Conservation (phyloP, 2,329 filamentous ascomycete species). For the Emmonsiellopsis sp. region DNA sequence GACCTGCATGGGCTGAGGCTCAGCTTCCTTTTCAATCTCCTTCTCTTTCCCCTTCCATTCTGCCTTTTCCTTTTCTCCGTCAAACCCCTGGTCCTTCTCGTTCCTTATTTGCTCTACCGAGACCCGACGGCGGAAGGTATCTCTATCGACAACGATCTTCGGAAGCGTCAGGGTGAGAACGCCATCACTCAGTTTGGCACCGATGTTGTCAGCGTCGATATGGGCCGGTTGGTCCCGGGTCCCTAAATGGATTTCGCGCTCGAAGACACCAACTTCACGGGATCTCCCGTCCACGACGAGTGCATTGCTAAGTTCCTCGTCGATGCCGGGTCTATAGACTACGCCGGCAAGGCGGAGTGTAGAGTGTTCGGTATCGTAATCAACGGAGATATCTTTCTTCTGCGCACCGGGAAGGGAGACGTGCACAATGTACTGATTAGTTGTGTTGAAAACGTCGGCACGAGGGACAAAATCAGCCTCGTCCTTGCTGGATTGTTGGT, state of each 20-base stretch:
- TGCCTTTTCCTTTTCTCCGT: background rate
- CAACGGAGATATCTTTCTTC: slow-evolving; percentile 68
- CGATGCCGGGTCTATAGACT: slow-evolving; percentile 59
- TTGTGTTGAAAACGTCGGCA: slow-evolving; percentile 62
- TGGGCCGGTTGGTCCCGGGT: slow-evolving; percentile 44
- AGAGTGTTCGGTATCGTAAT: slow-evolving; percentile 62
- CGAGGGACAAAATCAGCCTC: slow-evolving; percentile 28
- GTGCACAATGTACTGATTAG: slow-evolving; percentile 58
- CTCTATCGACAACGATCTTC: slow-evolving; percentile 52
- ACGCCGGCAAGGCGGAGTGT: slow-evolving; percentile 61
- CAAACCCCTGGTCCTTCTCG: slow-evolving; percentile 24
- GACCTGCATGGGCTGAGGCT: slow-evolving; percentile 13
- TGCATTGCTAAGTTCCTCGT: slow-evolving; percentile 58
- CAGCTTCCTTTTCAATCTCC: slow-evolving; percentile 15
- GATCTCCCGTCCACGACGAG: slow-evolving; percentile 61
- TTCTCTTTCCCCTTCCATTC: slow-evolving; percentile 11
- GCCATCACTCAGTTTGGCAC: slow-evolving; percentile 69
- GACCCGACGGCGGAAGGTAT: slow-evolving; percentile 20
- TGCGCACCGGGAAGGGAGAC: slow-evolving; percentile 65
- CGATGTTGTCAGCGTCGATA: slow-evolving; percentile 59
- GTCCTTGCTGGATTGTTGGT: slow-evolving; percentile 5
- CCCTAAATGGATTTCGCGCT: slow-evolving; percentile 56
- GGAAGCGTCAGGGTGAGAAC: slow-evolving; percentile 68
- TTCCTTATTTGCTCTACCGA: slow-evolving; percentile 45
- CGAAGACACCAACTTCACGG: slow-evolving; percentile 64